Base-by-base conservation (phyloP, 1,284 basidiomycete species). In the Boletus nobilissimus region DNA sequence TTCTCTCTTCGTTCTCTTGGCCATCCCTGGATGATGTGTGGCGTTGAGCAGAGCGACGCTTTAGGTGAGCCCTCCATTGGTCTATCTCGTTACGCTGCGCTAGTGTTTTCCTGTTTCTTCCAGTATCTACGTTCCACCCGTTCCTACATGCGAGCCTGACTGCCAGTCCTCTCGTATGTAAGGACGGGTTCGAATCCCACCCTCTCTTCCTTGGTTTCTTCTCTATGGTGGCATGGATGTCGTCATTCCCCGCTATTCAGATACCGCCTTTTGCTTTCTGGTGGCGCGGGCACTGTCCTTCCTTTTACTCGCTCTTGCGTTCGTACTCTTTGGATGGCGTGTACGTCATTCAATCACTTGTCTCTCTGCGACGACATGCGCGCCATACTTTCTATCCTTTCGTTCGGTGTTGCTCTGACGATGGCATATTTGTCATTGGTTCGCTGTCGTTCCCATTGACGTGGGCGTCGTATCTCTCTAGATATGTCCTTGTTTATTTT, bases 121-220 rank as follows among this genome's bases (percentile, higher is more conserved):
- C 39, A 64, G 63, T 16, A 2, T 40, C 16, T 10, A 36, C 46
- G 22, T 36, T 19, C 26, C 14, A 10, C 43, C 46, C 24, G 34
- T 68, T 68, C 66, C 66, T 68, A 38, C 66, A 68, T 24, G 34
- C 34, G 46, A 68, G 66, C 66, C 66, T 38, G 66, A 68, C 66
- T 68, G 46, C 29, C 24, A 26, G 66, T 68, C 66, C 46, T 48
- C 66, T 68, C 43, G 34, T 68, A 26, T 68, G 66, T 48, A 24
- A 68, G 66, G 66, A 68, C 46, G 13, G 46, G 66, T 68, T 39
- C 26, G 24, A 39, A 64, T 39, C 36, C 24, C 62, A 14, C 34
- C 62, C 32, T 62, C 19, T 36, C 32, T 62, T 10, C 29, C 9
- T 26, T 63, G 22, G 16, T 26, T 38, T 63, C 36, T 14, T 63